These are phyloP conservation scores for Pseudodiploospora longispora DNA, from an alignment of 2,329 filamentous ascomycete genomes.

Conservation along the genomic window DNA sequence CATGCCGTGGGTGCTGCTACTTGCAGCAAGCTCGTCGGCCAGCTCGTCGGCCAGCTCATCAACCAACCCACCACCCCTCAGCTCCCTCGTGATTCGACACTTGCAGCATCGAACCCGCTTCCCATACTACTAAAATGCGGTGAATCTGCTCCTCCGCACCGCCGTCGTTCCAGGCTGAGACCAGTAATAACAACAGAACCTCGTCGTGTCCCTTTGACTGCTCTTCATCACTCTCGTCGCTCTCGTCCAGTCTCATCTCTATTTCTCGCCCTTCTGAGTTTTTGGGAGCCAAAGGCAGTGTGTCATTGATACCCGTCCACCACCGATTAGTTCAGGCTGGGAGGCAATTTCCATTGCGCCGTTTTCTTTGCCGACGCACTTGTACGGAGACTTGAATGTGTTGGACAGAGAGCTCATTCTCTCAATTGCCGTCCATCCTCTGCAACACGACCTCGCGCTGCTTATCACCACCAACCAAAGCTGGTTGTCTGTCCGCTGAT, in stretches of 20 bases:
- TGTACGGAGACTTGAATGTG: neutral
- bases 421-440: neutral
- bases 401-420: no score
- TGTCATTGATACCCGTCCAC: no score
- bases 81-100: constrained; percentile 8
- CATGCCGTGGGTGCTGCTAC: neutral
- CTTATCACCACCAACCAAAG: neutral
- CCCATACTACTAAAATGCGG: constrained; percentile 7
- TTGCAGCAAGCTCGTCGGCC: neutral
- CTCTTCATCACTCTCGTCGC: no score
- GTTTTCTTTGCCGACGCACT: no score
- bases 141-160: constrained; percentile 5
- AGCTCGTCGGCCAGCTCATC: neutral
- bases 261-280: constrained; percentile 1
- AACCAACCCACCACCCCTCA: neutral
- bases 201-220: no score
- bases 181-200: no score
- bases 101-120: constrained; percentile 4
- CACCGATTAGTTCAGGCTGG: no score
- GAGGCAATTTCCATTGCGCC: no score
- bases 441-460: neutral
- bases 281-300: no score
- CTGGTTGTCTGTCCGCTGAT: constrained; percentile 4
- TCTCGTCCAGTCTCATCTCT: neutral
- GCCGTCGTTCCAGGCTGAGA: neutral